phyloP scores from a whole-genome alignment of 2,329 filamentous ascomycete species.

The Penicillium italicum region DNA sequence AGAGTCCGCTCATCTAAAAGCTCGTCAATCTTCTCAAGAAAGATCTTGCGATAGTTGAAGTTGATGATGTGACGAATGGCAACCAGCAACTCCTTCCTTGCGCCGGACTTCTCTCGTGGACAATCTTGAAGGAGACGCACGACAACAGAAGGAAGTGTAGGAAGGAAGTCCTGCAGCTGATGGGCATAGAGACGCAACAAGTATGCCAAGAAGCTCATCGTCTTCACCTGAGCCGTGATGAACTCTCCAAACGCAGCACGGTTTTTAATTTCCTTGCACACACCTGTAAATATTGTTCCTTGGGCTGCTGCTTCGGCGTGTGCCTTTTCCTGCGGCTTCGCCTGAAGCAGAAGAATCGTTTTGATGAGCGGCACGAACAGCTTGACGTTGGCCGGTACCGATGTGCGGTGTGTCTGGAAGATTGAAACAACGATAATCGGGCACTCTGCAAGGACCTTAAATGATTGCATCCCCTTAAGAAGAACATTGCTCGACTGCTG shows the following conservation, averaged over 20 bases:
- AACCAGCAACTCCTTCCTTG: slow-evolving; percentile 90
- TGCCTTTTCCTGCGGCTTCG: slow-evolving; percentile 87
- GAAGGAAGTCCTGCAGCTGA: slow-evolving; percentile 83
- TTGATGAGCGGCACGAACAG: slow-evolving; percentile 93
- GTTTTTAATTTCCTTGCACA: slow-evolving; percentile 91
- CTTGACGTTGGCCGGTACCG: slow-evolving; percentile 80
- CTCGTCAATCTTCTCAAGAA: slow-evolving; percentile 90
- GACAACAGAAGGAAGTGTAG: slow-evolving; percentile 79
- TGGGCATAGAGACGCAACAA: slow-evolving; percentile 82
- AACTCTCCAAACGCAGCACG: slow-evolving; percentile 93
- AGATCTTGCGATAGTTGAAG: slow-evolving; percentile 96
- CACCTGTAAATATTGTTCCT: slow-evolving; percentile 82
- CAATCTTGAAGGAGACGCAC: slow-evolving; percentile 90
- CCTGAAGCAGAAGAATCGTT: slow-evolving; percentile 79
- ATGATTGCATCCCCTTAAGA: slow-evolving; percentile 93
- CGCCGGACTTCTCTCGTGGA: slow-evolving; percentile 86
- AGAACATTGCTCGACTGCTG: slow-evolving; percentile 77
- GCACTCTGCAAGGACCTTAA: slow-evolving; percentile 96
- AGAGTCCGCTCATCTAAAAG: slow-evolving; percentile 89
- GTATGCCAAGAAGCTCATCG: slow-evolving; percentile 97
- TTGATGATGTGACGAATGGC: slow-evolving; percentile 98
- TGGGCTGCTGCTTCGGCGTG: slow-evolving; percentile 78
- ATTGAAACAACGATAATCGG: slow-evolving; percentile 98
- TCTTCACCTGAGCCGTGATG: slow-evolving; percentile 97
- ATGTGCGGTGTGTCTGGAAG: slow-evolving; percentile 83